Conservation (phyloP, 2,329 filamentous ascomycete species). For the Didymella arachidicola region DNA sequence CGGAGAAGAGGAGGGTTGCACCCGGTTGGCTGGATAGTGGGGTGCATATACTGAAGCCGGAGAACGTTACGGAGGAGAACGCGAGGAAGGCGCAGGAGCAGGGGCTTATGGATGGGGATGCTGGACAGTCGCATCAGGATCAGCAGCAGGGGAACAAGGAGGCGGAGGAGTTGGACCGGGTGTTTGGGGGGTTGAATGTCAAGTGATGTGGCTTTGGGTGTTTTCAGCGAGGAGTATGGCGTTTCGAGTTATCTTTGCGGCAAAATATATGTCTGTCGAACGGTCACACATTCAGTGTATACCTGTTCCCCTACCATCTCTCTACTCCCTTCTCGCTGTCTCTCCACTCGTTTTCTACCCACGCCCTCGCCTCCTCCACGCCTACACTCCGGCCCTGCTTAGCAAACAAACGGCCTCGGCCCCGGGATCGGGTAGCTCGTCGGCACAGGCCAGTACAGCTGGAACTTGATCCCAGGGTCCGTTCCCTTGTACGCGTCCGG, state of each 20-base stretch:
- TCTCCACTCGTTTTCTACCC: not conserved
- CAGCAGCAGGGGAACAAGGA: conserved; percentile 51
- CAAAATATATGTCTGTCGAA: not conserved
- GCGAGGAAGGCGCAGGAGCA: conserved; percentile 58
- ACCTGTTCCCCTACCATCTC: no score
- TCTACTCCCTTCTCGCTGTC: not conserved
- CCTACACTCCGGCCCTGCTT: not conserved
- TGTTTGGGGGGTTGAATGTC: conserved; percentile 70
- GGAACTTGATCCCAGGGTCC: conserved; percentile 45
- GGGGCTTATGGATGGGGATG: conserved; percentile 35
- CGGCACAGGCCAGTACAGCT: conserved; percentile 43
- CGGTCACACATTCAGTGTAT: not conserved
- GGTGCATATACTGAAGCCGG: conserved; percentile 70
- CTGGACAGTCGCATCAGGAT: conserved; percentile 4
- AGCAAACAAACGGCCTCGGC: conserved; percentile 59
- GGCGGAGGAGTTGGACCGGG: conserved; percentile 66
- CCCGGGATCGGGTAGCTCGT: conserved; percentile 58
- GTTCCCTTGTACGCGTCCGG: conserved; percentile 42
- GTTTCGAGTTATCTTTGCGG: not conserved
- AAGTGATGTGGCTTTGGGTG: conserved; percentile 1
- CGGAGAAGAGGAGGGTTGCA: conserved; percentile 80
- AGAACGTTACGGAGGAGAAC: conserved; percentile 57
- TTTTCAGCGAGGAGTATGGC: conserved; percentile 14
- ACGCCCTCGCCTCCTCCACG: not conserved
- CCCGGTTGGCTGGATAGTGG: conserved; percentile 82